Conservation (phyloP, 2,329 filamentous ascomycete species). For the Microsporum ferrugineum region DNA sequence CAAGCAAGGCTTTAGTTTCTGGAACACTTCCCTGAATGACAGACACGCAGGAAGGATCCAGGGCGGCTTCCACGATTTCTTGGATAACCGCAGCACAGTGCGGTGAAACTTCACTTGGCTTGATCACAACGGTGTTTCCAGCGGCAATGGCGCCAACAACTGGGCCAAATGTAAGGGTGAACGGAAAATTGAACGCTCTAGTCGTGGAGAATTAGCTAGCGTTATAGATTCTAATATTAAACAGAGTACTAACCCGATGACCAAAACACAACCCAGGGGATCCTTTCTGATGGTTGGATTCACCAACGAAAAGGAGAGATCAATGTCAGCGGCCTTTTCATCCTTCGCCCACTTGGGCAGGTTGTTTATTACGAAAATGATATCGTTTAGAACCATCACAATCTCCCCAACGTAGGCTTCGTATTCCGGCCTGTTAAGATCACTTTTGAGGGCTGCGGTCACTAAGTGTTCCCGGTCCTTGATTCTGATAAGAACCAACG, state of each 20-base stretch:
- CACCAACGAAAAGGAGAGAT: constrained; percentile 56
- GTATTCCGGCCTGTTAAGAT: constrained; percentile 65
- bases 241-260: constrained; percentile 56
- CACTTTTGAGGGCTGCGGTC: constrained; percentile 60
- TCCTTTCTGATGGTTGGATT: constrained; percentile 73
- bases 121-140: constrained; percentile 79
- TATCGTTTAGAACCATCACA: constrained; percentile 68
- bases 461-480: constrained; percentile 66
- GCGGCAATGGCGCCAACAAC: constrained; percentile 83
- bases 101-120: constrained; percentile 77
- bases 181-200: constrained; percentile 82
- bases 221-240: not conserved
- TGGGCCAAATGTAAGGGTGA: constrained; percentile 67
- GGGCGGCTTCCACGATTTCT: constrained; percentile 60
- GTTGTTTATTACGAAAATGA: constrained; percentile 65
- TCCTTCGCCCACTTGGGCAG: constrained; percentile 74
- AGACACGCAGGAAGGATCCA: constrained; percentile 66
- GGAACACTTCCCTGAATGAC: constrained; percentile 70
- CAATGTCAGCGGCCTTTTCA: constrained; percentile 60
- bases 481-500: constrained; percentile 34
- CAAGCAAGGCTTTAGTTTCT: constrained; percentile 69
- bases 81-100: constrained; percentile 66
- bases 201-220: constrained; percentile 4
- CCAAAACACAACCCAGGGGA: constrained; percentile 67
- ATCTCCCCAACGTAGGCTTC: constrained; percentile 67